phyloP scores from a whole-genome alignment of 495 filamentous ascomycete genomes.

The Aspergillus ellipticus region DNA sequence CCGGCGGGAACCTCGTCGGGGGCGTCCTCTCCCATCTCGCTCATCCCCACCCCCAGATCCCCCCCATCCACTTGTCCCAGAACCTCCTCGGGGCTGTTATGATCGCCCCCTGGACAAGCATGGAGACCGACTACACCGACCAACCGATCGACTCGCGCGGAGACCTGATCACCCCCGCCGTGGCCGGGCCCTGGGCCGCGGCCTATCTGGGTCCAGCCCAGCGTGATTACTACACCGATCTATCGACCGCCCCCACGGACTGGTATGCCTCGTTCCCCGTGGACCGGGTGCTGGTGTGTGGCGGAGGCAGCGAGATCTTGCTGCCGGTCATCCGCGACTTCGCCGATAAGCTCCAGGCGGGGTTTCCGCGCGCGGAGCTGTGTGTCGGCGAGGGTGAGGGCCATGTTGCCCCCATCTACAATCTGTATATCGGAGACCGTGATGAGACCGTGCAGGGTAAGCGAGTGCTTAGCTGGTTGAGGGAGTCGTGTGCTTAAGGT shows the following conservation, averaged over 20 bases:
- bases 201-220: slow-evolving; percentile 45
- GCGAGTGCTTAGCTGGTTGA: slow-evolving; percentile 30
- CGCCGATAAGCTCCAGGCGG: slow-evolving; percentile 34
- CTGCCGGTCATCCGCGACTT: slow-evolving; percentile 55
- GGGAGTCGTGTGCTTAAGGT: slow-evolving; percentile 19
- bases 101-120: slow-evolving; percentile 55
- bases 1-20: slow-evolving; percentile 58
- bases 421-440: slow-evolving; percentile 33
- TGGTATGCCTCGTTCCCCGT: slow-evolving; percentile 53
- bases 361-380: slow-evolving; percentile 33
- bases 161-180: slow-evolving; percentile 45
- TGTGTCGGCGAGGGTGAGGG: slow-evolving; percentile 37
- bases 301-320: slow-evolving; percentile 57
- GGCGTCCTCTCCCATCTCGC: slow-evolving; percentile 57
- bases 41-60: slow-evolving; percentile 55
- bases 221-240: slow-evolving; percentile 55
- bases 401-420: slow-evolving; percentile 44
- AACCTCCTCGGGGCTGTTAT: slow-evolving; percentile 48
- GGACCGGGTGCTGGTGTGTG: slow-evolving; percentile 49
- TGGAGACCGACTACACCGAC: slow-evolving; percentile 39
- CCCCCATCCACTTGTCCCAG: slow-evolving; percentile 18
- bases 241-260: slow-evolving; percentile 42
- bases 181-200: slow-evolving; percentile 43
- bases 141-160: slow-evolving; percentile 45
- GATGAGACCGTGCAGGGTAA: slow-evolving; percentile 40